Evolutionary conservation across 257 asterid species (phyloP).

Genomic region (Paraleonurus japonicus): DNA sequence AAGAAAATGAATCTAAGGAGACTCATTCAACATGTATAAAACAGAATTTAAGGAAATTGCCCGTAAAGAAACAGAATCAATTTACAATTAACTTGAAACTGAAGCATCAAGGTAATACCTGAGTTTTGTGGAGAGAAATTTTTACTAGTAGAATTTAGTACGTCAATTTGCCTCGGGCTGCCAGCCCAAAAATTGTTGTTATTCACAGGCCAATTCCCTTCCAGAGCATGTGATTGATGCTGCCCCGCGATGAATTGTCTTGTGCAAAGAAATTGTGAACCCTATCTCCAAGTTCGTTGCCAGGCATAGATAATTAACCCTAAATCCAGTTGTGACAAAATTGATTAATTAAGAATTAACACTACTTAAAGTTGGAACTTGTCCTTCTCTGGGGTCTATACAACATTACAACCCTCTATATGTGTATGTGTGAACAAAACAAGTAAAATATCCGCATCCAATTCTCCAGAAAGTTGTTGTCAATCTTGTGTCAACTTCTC

Average conservation of each 20-base stretch:
- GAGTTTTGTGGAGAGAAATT: constrained; percentile 46
- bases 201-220: constrained; percentile 57
- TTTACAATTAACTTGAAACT: neutral
- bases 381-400: neutral
- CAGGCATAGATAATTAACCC: constrained; percentile 84
- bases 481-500: constrained; percentile 21
- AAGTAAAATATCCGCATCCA: constrained; percentile 4
- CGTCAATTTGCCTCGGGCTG: constrained; percentile 50
- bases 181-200: constrained; percentile 60
- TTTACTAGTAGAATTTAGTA: constrained; percentile 41
- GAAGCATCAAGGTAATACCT: constrained; percentile 32
- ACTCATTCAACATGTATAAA: neutral
- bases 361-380: constrained; percentile 4
- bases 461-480: constrained; percentile 2
- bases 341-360: constrained; percentile 18
- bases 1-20: neutral
- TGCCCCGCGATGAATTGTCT: constrained; percentile 69
- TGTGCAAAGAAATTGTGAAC: constrained; percentile 89
- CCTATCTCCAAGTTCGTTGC: constrained; percentile 83
- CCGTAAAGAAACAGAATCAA: neutral
- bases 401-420: neutral
- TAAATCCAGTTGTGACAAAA: constrained; percentile 23
- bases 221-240: constrained; percentile 54
- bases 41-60: neutral
- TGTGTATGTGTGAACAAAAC: neutral